phyloP scores from a whole-genome alignment of 768 basidiomycete genomes.

The Exsudoporus frostii region DNA sequence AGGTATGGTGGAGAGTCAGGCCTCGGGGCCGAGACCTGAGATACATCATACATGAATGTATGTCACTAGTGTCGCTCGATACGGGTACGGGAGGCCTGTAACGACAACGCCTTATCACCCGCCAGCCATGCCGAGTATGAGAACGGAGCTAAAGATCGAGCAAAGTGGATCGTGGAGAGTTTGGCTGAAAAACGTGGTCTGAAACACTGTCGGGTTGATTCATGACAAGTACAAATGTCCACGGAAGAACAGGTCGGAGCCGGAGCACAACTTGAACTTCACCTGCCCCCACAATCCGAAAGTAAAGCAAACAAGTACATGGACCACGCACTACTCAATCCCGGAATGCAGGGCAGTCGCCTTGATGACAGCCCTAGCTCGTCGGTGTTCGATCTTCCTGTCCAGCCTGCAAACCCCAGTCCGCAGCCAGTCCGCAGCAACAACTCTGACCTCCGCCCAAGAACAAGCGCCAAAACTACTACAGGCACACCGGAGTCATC shows the following conservation, averaged over 20 bases:
- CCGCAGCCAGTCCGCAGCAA: slow-evolving; percentile 17
- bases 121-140: neutral
- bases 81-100: neutral
- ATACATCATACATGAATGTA: neutral
- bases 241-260: neutral
- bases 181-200: neutral
- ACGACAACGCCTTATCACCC: neutral
- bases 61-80: neutral
- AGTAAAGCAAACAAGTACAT: slow-evolving; percentile 1
- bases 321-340: slow-evolving; percentile 14
- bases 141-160: too few species aligned
- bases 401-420: slow-evolving; percentile 31
- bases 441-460: slow-evolving; percentile 1
- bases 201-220: neutral
- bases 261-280: neutral
- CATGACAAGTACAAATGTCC: neutral
- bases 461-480: neutral
- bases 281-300: neutral
- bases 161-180: neutral
- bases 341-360: slow-evolving; percentile 1
- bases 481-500: slow-evolving; percentile 5
- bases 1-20: neutral
- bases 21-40: neutral
- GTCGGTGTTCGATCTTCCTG: slow-evolving; percentile 72
- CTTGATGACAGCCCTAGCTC: slow-evolving; percentile 56